These are phyloP conservation scores for Penicillium sp. DNA, from an alignment of 2,329 filamentous ascomycete genomes.

Conservation along the genomic window DNA sequence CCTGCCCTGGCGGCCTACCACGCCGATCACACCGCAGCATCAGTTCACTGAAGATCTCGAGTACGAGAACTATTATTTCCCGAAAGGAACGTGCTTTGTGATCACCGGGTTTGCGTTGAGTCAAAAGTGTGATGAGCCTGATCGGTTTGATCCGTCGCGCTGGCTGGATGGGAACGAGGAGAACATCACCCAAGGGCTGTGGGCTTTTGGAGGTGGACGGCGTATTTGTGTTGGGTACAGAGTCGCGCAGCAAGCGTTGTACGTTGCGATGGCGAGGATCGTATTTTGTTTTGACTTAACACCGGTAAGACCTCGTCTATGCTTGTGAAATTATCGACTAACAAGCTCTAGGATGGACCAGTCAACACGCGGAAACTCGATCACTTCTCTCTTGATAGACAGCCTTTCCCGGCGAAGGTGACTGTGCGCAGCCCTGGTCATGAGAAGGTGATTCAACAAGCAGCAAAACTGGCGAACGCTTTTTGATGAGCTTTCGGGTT, in stretches of 20 bases:
- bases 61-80: slow-evolving; percentile 31
- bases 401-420: neutral
- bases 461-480: too few relatives aligned
- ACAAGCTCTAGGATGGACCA: neutral
- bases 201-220: slow-evolving; percentile 37
- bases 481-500: too few relatives aligned
- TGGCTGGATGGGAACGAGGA: slow-evolving; percentile 38
- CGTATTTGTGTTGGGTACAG: slow-evolving; percentile 38
- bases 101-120: slow-evolving; percentile 35
- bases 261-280: neutral
- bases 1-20: slow-evolving; percentile 32
- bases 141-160: slow-evolving; percentile 35
- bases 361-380: neutral
- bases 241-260: slow-evolving; percentile 20
- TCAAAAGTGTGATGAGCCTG: slow-evolving; percentile 31
- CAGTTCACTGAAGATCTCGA: slow-evolving; percentile 25
- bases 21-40: slow-evolving; percentile 27
- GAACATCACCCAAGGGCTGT: slow-evolving; percentile 31
- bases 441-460: too few relatives aligned
- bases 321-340: neutral
- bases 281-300: neutral
- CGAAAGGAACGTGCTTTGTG: slow-evolving; percentile 31
- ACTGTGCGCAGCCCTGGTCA: neutral
- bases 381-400: neutral
- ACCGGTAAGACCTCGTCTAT: neutral